Percentiles rank a stretch among this genome's conserved stretches.
These are phyloP conservation scores for Cynara cardunculus DNA, from an alignment of 129 eudicot species.

Conservation along the genomic window DNA sequence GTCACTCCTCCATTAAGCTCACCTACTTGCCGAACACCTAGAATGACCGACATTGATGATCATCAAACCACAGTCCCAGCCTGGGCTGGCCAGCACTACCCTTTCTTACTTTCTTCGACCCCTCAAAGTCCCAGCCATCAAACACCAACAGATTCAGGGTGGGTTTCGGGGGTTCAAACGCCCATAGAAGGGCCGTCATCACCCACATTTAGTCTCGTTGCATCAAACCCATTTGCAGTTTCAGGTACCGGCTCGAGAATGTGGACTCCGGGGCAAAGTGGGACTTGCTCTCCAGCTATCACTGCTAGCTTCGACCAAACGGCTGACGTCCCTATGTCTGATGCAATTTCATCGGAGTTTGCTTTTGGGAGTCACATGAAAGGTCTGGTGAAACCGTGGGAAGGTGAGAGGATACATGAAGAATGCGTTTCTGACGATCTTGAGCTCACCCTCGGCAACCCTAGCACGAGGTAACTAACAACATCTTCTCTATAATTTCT, in stretches of 20 bases:
- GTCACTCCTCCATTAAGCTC: constrained; percentile 95
- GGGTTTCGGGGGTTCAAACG: constrained; percentile 43
- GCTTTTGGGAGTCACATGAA: constrained; percentile 68
- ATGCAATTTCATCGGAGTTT: constrained; percentile 77
- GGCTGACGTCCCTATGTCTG: constrained; percentile 83
- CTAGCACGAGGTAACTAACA: constrained; percentile 64
- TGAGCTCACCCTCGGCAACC: constrained; percentile 90
- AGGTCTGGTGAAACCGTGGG: constrained; percentile 78
- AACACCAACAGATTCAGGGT: constrained; percentile 79
- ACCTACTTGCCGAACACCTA: constrained; percentile 78
- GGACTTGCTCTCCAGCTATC: constrained; percentile 73
- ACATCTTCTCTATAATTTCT: background rate
- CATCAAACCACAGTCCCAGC: constrained; percentile 7
- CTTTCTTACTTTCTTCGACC: constrained; percentile 74
- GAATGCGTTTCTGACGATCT: constrained; percentile 92
- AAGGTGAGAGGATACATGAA: constrained; percentile 94
- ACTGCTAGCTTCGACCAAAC: constrained; percentile 60
- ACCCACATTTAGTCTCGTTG: constrained; percentile 84
- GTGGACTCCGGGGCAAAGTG: constrained; percentile 94
- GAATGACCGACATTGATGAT: constrained; percentile 40
- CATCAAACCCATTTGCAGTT: constrained; percentile 47
- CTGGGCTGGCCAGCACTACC: constrained; percentile 37
- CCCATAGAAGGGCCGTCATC: constrained; percentile 88
- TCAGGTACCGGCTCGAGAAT: constrained; percentile 64
- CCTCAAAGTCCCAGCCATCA: constrained; percentile 89